Evolutionary conservation across 1,139 yeast species (phyloP).

Genomic region (Debaryomyces udenii): DNA sequence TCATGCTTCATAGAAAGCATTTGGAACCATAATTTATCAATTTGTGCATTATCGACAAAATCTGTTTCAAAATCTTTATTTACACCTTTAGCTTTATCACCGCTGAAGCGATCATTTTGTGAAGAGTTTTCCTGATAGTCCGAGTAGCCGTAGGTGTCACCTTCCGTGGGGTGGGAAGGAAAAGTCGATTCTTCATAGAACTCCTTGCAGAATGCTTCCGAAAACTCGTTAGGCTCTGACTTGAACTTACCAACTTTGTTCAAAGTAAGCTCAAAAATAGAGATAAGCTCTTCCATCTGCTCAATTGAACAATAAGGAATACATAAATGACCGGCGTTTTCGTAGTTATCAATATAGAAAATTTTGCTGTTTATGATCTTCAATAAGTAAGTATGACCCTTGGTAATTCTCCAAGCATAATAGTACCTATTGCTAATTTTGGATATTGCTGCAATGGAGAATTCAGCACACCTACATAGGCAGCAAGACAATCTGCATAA

Average conservation of each 20-base stretch:
- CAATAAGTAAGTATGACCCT: slow-evolving; percentile 41
- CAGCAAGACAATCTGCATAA: slow-evolving; percentile 34
- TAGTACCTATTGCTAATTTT: slow-evolving; percentile 48
- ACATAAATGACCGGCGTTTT: slow-evolving; percentile 15
- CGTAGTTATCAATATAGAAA: slow-evolving; percentile 31
- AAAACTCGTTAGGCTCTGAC: slow-evolving; percentile 17
- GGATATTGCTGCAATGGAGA: slow-evolving; percentile 37
- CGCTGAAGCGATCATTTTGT: neutral
- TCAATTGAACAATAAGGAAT: slow-evolving; percentile 20
- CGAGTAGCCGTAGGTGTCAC: neutral
- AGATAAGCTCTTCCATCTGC: slow-evolving; percentile 33
- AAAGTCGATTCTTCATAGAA: neutral
- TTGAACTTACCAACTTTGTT: slow-evolving; percentile 22
- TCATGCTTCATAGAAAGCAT: slow-evolving; percentile 39
- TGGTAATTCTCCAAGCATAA: slow-evolving; percentile 55
- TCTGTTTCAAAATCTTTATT: slow-evolving; percentile 25
- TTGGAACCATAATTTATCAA: slow-evolving; percentile 45
- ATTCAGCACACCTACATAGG: slow-evolving; percentile 40
- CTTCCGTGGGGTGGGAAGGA: neutral
- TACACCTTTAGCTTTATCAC: neutral
- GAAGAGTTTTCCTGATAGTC: neutral
- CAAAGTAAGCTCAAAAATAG: slow-evolving; percentile 30
- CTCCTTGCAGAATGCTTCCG: slow-evolving; percentile 1
- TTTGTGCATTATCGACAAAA: slow-evolving; percentile 34
- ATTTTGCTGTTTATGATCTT: slow-evolving; percentile 30